Conservation (phyloP, 78 protist species). For the Dictyostelium brefeldianum region DNA sequence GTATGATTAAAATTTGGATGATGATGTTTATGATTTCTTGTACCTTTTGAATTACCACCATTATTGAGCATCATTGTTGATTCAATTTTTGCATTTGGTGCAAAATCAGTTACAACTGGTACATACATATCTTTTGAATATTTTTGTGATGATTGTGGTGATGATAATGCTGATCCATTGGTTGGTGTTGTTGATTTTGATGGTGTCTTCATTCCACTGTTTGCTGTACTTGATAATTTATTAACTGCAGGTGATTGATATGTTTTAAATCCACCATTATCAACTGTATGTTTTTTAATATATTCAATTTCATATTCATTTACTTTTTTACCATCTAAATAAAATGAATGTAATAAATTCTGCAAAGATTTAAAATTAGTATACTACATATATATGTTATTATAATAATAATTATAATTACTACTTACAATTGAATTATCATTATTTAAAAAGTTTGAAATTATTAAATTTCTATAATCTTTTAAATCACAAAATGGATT, state of each 20-base stretch:
- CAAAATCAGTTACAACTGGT: slow-evolving; percentile 20
- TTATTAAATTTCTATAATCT: slow-evolving; percentile 35
- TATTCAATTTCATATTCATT: slow-evolving; percentile 25
- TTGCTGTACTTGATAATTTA: too few species aligned
- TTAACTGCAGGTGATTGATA: not conserved
- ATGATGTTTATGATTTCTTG: slow-evolving; percentile 13
- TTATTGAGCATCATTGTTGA: not conserved
- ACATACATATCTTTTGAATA: not conserved
- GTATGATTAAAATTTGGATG: slow-evolving; percentile 1
- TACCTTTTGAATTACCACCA: not conserved
- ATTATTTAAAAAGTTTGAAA: slow-evolving; percentile 8
- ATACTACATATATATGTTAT: not conserved
- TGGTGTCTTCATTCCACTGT: slow-evolving; percentile 32
- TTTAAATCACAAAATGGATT: slow-evolving; percentile 68
- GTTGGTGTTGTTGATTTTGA: not conserved
- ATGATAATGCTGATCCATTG: too few species aligned
- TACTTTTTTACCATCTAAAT: slow-evolving; percentile 44
- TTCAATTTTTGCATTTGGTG: slow-evolving; percentile 42
- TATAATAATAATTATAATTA: too few species aligned
- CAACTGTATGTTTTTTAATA: slow-evolving; percentile 25
- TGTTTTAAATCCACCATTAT: not conserved
- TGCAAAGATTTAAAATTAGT: not conserved
- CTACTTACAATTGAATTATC: slow-evolving; percentile 1
- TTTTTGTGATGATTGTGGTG: too few species aligned
- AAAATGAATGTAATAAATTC: slow-evolving; percentile 34